A percentile compares a stretch with the other conserved stretches of the same genome.
These are phyloP conservation scores for Skeletonema menzelii DNA, from an alignment of 108 stramenopile species.

Conservation along the genomic window DNA sequence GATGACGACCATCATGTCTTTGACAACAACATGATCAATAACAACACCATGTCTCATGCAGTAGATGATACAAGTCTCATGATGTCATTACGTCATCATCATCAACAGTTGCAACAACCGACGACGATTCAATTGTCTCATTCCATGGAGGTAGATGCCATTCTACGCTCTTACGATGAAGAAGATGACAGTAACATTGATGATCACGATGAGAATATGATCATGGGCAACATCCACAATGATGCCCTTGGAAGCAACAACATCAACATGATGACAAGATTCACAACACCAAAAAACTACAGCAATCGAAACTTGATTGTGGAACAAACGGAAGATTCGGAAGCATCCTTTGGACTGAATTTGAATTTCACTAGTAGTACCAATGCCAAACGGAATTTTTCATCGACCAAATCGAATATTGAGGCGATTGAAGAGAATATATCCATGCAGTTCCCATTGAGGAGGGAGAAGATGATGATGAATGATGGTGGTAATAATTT, in stretches of 20 bases:
- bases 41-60: background rate
- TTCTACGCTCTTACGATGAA: constrained; percentile 37
- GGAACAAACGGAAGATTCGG: background rate
- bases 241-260: constrained; percentile 10
- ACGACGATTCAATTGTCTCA: constrained; percentile 2
- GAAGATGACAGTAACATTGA: constrained; percentile 20
- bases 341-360: constrained; percentile 20
- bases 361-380: constrained; percentile 12
- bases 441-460: constrained; percentile 10
- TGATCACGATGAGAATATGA: constrained; percentile 15
- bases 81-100: background rate
- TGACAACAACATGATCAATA: background rate
- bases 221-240: background rate
- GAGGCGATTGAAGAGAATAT: constrained; percentile 10
- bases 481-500: background rate
- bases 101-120: background rate
- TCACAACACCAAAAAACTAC: background rate
- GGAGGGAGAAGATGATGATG: background rate
- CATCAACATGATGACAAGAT: too few species aligned
- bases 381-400: background rate
- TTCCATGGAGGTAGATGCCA: constrained; percentile 54
- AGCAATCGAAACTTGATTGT: background rate
- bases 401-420: background rate
- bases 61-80: background rate
- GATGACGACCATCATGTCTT: background rate